Conservation (phyloP, 371 early-diverging fungal genomes). For the Mucor velutinosus region DNA sequence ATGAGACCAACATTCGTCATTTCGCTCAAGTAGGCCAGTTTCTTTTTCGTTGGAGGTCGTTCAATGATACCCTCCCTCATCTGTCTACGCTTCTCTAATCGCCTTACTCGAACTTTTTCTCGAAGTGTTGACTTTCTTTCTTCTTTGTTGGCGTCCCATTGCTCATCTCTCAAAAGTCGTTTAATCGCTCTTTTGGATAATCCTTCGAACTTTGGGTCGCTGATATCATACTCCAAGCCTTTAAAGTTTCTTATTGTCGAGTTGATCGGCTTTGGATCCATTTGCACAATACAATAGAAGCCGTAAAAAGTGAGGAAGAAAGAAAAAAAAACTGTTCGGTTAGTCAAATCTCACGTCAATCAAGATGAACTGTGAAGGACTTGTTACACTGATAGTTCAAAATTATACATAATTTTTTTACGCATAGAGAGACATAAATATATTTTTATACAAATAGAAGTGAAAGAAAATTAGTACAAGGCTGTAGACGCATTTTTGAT, state of each 20-base stretch:
- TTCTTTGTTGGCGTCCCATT: slow-evolving; percentile 39
- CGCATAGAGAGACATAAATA: too few species aligned
- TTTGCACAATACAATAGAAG: background rate
- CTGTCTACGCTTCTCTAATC: slow-evolving; percentile 26
- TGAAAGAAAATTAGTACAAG: too few species aligned
- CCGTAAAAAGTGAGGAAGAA: too few species aligned
- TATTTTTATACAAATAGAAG: too few species aligned
- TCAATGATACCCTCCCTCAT: slow-evolving; percentile 37
- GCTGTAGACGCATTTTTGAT: too few species aligned
- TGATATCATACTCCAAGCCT: slow-evolving; percentile 35
- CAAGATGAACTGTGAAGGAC: too few species aligned
- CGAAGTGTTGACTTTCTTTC: slow-evolving; percentile 25
- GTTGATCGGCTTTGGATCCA: background rate
- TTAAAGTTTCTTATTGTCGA: slow-evolving; percentile 24
- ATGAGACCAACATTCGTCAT: slow-evolving; percentile 51
- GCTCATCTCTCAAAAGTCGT: slow-evolving; percentile 35
- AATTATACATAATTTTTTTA: too few species aligned
- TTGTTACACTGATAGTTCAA: too few species aligned
- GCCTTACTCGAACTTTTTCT: slow-evolving; percentile 33
- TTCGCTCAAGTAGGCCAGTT: slow-evolving; percentile 21
- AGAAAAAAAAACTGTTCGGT: too few species aligned
- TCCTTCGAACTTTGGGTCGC: slow-evolving; percentile 44
- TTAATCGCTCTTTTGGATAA: slow-evolving; percentile 43
- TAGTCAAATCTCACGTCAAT: too few species aligned
- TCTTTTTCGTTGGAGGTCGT: slow-evolving; percentile 31